Conservation (phyloP, 768 basidiomycete genomes). For the Leccinum subtestaceum region DNA sequence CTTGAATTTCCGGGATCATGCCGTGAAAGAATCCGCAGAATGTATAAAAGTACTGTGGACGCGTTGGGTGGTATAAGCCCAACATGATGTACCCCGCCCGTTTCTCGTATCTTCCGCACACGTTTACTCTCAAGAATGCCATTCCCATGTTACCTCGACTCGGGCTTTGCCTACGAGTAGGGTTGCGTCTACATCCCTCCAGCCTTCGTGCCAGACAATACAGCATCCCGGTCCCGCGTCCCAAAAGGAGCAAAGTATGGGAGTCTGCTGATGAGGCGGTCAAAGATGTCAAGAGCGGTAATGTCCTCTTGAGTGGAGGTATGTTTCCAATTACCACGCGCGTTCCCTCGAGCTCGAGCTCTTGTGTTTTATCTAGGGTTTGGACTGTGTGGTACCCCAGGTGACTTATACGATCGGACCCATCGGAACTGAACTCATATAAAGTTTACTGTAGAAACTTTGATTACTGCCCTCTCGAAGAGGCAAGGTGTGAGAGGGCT, state of each 20-base stretch:
- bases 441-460: conserved; percentile 52
- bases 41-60: conserved; percentile 15
- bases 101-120: neutral
- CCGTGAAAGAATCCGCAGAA: neutral
- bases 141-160: conserved; percentile 6
- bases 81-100: neutral
- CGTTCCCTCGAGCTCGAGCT: neutral
- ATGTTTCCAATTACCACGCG: conserved; percentile 31
- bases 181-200: conserved; percentile 4
- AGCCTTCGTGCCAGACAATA: conserved; percentile 4
- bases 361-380: conserved; percentile 55
- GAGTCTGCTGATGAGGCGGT: conserved; percentile 76
- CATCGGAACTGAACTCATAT: conserved; percentile 2
- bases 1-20: neutral
- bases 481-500: conserved; percentile 67
- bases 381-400: conserved; percentile 83
- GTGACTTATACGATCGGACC: conserved; percentile 34
- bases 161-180: neutral
- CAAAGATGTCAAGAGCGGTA: conserved; percentile 76
- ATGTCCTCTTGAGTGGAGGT: conserved; percentile 79
- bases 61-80: neutral
- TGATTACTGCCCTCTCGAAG: conserved; percentile 70
- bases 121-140: neutral
- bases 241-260: conserved; percentile 60
- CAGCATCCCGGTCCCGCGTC: conserved; percentile 6